A percentile compares a stretch with the other conserved stretches of the same genome.
Evolutionary conservation across 768 basidiomycete species (phyloP).

Genomic region (Podaxis sp.): DNA sequence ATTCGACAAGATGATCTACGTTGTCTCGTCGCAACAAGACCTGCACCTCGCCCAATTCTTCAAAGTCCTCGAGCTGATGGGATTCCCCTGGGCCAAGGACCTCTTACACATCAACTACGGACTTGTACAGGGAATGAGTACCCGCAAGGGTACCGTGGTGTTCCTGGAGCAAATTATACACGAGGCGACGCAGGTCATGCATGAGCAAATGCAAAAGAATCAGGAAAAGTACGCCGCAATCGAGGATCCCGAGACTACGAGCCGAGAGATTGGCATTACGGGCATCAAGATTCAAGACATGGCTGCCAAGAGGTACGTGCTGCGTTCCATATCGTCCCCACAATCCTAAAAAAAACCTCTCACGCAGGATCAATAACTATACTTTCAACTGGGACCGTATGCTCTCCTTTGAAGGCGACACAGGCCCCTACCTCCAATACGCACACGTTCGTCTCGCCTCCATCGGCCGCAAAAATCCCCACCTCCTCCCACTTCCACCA

Average conservation of each 20-base stretch:
- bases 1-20: slow-evolving; percentile 80
- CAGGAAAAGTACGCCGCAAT: slow-evolving; percentile 86
- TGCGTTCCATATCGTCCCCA: not conserved
- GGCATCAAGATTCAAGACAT: slow-evolving; percentile 98
- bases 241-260: slow-evolving; percentile 80
- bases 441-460: slow-evolving; percentile 93
- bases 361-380: slow-evolving; percentile 87
- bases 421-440: slow-evolving; percentile 92
- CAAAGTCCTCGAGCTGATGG: slow-evolving; percentile 90
- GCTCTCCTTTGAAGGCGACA: slow-evolving; percentile 94
- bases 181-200: slow-evolving; percentile 88
- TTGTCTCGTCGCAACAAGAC: slow-evolving; percentile 85
- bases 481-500: slow-evolving; percentile 72
- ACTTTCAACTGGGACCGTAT: slow-evolving; percentile 92
- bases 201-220: slow-evolving; percentile 76
- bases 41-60: slow-evolving; percentile 90
- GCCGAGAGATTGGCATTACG: slow-evolving; percentile 86
- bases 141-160: slow-evolving; percentile 89
- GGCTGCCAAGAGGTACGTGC: slow-evolving; percentile 80
- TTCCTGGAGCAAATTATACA: slow-evolving; percentile 92
- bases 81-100: slow-evolving; percentile 78
- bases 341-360: not conserved
- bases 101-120: slow-evolving; percentile 92
- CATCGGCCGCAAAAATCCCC: slow-evolving; percentile 88
- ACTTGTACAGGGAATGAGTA: slow-evolving; percentile 88